Percentiles rank a stretch among this genome's conserved stretches.
phyloP scores from a whole-genome alignment of 306 rosid species.

The Myrica gale region DNA sequence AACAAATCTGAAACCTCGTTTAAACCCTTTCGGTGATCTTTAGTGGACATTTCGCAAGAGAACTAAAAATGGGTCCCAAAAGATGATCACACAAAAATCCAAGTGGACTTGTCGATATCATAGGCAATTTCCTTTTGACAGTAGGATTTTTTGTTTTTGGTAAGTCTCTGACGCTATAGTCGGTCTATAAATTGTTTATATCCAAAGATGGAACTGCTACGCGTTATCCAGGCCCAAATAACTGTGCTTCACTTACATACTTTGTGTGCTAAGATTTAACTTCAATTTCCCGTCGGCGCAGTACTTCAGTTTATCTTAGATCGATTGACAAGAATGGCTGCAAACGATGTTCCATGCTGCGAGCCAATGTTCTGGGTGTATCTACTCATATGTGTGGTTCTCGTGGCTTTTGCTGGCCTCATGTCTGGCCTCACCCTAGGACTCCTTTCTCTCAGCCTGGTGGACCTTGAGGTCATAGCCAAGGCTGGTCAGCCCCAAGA shows the following conservation, averaged over 20 bases:
- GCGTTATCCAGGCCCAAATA: neutral
- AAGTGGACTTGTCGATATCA: no score
- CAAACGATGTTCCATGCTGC: conserved; percentile 47
- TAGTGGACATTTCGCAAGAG: neutral
- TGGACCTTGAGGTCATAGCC: conserved; percentile 77
- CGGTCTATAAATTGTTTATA: neutral
- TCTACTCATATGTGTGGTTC: conserved; percentile 34
- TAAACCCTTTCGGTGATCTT: no score
- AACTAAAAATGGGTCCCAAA: neutral
- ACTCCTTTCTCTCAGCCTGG: conserved; percentile 55
- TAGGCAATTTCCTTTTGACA: neutral
- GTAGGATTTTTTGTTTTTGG: neutral
- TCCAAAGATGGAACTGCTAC: neutral
- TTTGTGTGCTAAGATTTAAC: no score
- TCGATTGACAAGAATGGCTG: conserved; percentile 29
- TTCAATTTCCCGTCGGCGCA: no score
- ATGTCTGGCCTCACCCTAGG: conserved; percentile 78
- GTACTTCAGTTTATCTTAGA: neutral
- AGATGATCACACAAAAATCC: neutral
- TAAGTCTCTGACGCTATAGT: neutral
- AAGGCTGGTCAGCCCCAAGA: conserved; percentile 59
- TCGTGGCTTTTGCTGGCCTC: conserved; percentile 57
- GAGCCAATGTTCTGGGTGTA: conserved; percentile 54
- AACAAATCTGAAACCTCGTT: no score
- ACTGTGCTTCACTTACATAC: no score